Evolutionary conservation across 2,329 filamentous ascomycete genomes (phyloP), one percentile per base, ranked within the genome.

Genomic region (Helicocarpus griseus): DNA sequence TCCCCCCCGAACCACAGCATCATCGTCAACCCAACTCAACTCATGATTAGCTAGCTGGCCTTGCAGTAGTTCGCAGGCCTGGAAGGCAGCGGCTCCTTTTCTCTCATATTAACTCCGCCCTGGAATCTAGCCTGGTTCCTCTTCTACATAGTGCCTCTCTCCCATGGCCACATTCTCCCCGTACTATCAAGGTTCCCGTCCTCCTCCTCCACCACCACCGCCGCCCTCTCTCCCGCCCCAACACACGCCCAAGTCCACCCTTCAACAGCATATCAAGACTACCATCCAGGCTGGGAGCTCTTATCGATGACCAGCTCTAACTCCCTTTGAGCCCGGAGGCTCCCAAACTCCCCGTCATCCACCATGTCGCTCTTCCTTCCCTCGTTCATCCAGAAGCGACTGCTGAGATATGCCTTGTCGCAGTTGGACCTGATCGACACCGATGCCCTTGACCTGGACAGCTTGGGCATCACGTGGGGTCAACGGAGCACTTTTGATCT

Each of bases 371-470:
- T 79, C 65, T 82, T 87, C 65, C 79, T 93, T 63, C 83, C 89
- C 57, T 87, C 81, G 60, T 88, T 76, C 60, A 74, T 95, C 76
- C 87, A 90, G 72, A 95, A 93, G 78, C 83, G 86, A 68, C 78
- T 97, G 61, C 79, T 97, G 58, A 85, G 88, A 59, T 95, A 93
- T 73, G 88, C 85, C 47, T 75, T 98, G 39, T 85, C 86, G 22
- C 83, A 85, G 53, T 77, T 95, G 53, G 89, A 95, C 60, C 77
- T 96, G 51, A 80, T 98, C 54, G 93, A 97, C 63, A 86, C 88
- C 52, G 86, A 94, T 64, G 84, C 86, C 11, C 74, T 96, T 58
- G 87, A 96, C 63, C 78, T 93, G 55, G 89, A 93, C 57, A 88
- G 89, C 59, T 73, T 97, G 56, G 89, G 94, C 60, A 81, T 96